Conservation (phyloP, 1,139 yeast genomes). For the Sugiyamaella castrensis region DNA sequence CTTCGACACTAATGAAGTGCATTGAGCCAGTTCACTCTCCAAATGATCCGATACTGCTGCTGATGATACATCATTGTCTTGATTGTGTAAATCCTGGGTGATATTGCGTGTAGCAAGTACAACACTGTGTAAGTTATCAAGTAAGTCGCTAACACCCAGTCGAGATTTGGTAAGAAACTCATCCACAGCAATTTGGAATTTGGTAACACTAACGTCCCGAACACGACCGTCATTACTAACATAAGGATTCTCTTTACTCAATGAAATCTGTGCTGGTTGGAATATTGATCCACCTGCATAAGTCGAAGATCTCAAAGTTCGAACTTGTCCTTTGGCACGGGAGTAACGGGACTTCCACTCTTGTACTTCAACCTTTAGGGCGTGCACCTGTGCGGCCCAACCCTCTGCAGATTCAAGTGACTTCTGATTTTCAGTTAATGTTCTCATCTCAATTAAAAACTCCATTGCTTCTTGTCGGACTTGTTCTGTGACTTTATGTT, state of each 20-base stretch:
- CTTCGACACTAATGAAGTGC: slow-evolving; percentile 51
- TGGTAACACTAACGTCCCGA: slow-evolving; percentile 29
- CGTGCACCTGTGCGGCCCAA: slow-evolving; percentile 30
- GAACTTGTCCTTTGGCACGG: slow-evolving; percentile 33
- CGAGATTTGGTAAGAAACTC: slow-evolving; percentile 35
- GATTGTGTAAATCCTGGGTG: slow-evolving; percentile 40
- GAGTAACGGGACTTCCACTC: slow-evolving; percentile 40
- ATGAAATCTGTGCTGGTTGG: slow-evolving; percentile 19
- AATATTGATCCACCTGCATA: slow-evolving; percentile 22
- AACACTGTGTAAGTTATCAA: slow-evolving; percentile 36
- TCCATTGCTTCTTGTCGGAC: slow-evolving; percentile 43
- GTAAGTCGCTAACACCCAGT: slow-evolving; percentile 25
- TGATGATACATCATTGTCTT: slow-evolving; percentile 14
- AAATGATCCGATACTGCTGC: slow-evolving; percentile 15
- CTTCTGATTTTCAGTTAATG: slow-evolving; percentile 35
- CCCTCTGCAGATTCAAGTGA: slow-evolving; percentile 26
- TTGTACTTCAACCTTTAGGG: slow-evolving; percentile 36
- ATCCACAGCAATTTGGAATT: slow-evolving; percentile 35
- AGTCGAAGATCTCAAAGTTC: slow-evolving; percentile 32
- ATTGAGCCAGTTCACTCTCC: slow-evolving; percentile 32
- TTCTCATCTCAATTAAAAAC: slow-evolving; percentile 42
- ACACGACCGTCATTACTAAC: slow-evolving; percentile 29
- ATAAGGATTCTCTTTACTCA: slow-evolving; percentile 25
- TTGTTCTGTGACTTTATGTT: slow-evolving; percentile 40
- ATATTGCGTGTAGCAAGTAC: slow-evolving; percentile 39